A percentile compares a stretch with the other conserved stretches of the same genome.
phyloP scores from a whole-genome alignment of 1,284 basidiomycete species.

The Trichosporon sp. region DNA sequence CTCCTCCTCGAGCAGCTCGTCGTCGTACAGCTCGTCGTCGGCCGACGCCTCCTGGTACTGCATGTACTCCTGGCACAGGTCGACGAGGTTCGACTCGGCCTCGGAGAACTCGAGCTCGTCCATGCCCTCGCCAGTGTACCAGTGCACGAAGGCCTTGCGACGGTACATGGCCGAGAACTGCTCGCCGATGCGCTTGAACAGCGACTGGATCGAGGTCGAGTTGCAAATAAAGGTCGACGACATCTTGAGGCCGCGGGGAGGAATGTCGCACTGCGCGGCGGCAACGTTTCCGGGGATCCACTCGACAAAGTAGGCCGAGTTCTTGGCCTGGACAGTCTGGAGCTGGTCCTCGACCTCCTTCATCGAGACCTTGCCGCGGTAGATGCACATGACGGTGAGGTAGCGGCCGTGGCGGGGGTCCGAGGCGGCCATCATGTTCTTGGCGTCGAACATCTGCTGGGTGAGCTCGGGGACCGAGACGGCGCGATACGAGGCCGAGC shows the following conservation, averaged over 20 bases:
- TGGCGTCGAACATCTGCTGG: conserved; percentile 97
- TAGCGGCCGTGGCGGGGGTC: conserved; percentile 74
- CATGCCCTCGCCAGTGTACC: conserved; percentile 92
- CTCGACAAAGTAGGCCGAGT: conserved; percentile 95
- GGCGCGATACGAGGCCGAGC: conserved; percentile 88
- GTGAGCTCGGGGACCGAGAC: conserved; percentile 94
- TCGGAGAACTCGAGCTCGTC: conserved; percentile 95
- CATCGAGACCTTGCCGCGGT: conserved; percentile 98
- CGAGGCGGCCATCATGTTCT: conserved; percentile 94
- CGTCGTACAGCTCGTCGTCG: conserved; percentile 51
- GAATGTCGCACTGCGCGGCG: conserved; percentile 87
- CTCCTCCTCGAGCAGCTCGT: conserved; percentile 43
- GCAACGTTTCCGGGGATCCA: conserved; percentile 99
- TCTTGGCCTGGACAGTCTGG: conserved; percentile 96
- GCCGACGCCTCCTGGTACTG: conserved; percentile 85
- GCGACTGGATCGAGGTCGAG: conserved; percentile 93
- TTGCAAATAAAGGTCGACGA: conserved; percentile 96
- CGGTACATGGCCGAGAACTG: conserved; percentile 99
- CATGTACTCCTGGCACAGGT: conserved; percentile 88
- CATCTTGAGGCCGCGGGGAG: conserved; percentile 91
- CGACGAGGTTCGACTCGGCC: conserved; percentile 94
- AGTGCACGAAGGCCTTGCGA: conserved; percentile 97
- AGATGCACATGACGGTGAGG: conserved; percentile 82
- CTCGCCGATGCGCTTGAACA: conserved; percentile 95
- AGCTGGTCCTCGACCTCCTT: conserved; percentile 99